Evolutionary conservation across 345 rosid genomes (phyloP).

Genomic region (Punica granatum): DNA sequence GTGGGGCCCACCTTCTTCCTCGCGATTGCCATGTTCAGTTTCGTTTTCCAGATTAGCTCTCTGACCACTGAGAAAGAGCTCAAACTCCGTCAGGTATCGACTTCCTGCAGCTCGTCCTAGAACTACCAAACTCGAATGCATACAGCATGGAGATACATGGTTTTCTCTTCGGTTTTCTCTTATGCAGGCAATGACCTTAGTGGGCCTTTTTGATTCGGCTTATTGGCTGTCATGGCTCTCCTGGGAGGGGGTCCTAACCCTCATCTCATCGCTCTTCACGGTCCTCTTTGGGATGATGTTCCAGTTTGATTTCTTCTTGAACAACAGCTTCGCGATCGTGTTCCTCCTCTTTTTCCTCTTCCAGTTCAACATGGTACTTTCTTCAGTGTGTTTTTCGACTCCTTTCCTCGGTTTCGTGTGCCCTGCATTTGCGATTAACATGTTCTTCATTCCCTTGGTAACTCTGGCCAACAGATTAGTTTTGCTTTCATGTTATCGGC

Average conservation of each 20-base stretch:
- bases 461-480: slow-evolving; percentile 51
- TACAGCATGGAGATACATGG: neutral
- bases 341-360: slow-evolving; percentile 80
- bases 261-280: slow-evolving; percentile 63
- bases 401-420: neutral
- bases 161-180: slow-evolving; percentile 8
- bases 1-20: slow-evolving; percentile 82
- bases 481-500: slow-evolving; percentile 80
- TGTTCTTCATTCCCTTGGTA: slow-evolving; percentile 9
- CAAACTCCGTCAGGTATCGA: slow-evolving; percentile 82
- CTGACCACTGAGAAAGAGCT: slow-evolving; percentile 86
- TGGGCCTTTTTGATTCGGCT: slow-evolving; percentile 86
- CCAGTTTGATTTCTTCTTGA: slow-evolving; percentile 82
- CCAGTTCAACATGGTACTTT: slow-evolving; percentile 73
- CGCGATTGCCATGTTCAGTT: slow-evolving; percentile 84
- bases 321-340: slow-evolving; percentile 65
- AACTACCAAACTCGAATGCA: neutral
- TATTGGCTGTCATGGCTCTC: slow-evolving; percentile 87
- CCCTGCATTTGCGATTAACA: slow-evolving; percentile 2
- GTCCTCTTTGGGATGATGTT: slow-evolving; percentile 93
- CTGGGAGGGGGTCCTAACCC: slow-evolving; percentile 66
- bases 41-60: slow-evolving; percentile 72
- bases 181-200: slow-evolving; percentile 73
- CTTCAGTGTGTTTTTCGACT: neutral
- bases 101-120: slow-evolving; percentile 6